Conservation (phyloP, 129 eudicot species). For the Helianthus tuberosus region DNA sequence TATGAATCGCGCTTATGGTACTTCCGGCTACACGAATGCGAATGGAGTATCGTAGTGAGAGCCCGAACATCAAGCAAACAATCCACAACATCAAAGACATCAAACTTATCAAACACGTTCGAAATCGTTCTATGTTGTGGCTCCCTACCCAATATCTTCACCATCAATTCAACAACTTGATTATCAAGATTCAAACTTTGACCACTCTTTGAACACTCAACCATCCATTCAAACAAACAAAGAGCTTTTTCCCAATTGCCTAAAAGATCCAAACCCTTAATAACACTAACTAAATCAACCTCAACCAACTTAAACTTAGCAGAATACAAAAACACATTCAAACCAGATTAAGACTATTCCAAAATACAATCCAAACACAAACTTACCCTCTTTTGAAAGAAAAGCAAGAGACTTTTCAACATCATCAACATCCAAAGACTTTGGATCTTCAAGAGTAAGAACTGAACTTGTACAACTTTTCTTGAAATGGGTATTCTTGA, state of each 20-base stretch:
- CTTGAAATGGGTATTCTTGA: conserved; percentile 27
- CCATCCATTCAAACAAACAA: conserved; percentile 82
- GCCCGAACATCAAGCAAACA: conserved; percentile 72
- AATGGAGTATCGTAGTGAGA: conserved; percentile 71
- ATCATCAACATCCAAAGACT: conserved; percentile 8
- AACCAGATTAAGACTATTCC: conserved; percentile 50
- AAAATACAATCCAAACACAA: conserved; percentile 56
- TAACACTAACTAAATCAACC: conserved; percentile 62
- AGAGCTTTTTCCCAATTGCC: conserved; percentile 72
- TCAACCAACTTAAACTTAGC: conserved; percentile 54
- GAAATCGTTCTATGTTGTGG: conserved; percentile 63
- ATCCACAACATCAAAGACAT: conserved; percentile 54
- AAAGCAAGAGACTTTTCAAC: conserved; percentile 47
- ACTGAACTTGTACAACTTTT: conserved; percentile 25
- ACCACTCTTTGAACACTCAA: conserved; percentile 34
- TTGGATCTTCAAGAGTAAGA: conserved; percentile 36
- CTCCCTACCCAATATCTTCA: conserved; percentile 84
- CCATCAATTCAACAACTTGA: conserved; percentile 69
- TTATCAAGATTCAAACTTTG: conserved; percentile 43
- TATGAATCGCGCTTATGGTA: conserved; percentile 57
- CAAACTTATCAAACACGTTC: conserved; percentile 65
- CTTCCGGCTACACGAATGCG: conserved; percentile 71
- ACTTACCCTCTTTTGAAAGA: conserved; percentile 64
- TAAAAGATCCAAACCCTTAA: conserved; percentile 72
- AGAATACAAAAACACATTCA: conserved; percentile 53